Evolutionary conservation across 495 filamentous ascomycete species (phyloP), one percentile per base, ranked within the genome.

Genomic region (Hypoxylon fragiforme): DNA sequence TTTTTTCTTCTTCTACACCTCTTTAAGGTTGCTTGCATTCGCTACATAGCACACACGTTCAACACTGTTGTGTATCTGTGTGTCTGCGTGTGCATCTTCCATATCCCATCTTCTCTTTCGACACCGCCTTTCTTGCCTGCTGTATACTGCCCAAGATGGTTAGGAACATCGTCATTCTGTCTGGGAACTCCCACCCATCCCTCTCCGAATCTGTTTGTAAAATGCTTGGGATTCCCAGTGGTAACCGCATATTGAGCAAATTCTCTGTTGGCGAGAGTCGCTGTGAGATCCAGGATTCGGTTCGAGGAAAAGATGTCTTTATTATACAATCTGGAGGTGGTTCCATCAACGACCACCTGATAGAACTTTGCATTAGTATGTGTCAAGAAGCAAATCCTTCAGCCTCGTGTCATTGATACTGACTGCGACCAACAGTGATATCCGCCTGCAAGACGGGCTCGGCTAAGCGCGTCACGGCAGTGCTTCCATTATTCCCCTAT

Each of bases 361-460:
- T 98, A 76, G 94, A 98, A 59, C 83, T 98, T 28, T 87, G 96
- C 66, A 96, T 98, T 73, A 95, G 65, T 67, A 67, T 22, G 64
- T 47, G 22, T 21, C 11, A 9, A 40, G 12, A 39, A 14, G 24
- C 24, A 28, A 36, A 20, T 44, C 40, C 32, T 11, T 30, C 7
- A 21, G 19, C 16, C 16, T 38, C 13, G 40, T 46, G 19, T 35
- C 15, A 24, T 41, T 36, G 30, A 12, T 22, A 21, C 51, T 61
- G 35, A 61, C 57, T 13, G 15, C n/a, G 20, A 18, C 24, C 35
- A 54, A 51, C 24, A 67, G 65, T 83, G 80, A 92, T 98, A 59
- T 95, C 90, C 14, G 94, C 94, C 55, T 97, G 95, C 81, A 96
- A 97, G 74, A 97, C 90, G 2, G 94, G 95, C 43, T 95, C 90